Evolutionary conservation across 2,329 filamentous ascomycete genomes (phyloP), one percentile per base, ranked within the genome.

Genomic region (Botryotinia convoluta): DNA sequence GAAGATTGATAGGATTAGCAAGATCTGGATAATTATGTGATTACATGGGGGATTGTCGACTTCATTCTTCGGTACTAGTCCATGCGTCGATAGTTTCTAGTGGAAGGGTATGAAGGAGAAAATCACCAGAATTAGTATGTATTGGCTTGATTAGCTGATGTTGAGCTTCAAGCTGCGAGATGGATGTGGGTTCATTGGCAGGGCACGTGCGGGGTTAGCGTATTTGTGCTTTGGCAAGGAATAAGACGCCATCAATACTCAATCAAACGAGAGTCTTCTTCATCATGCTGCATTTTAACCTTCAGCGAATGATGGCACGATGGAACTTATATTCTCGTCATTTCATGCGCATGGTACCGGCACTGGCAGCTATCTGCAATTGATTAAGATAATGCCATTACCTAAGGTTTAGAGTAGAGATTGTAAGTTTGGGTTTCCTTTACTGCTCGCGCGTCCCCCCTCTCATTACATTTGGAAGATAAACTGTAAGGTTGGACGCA

Each of bases 191-290:
- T 51, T 54, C 59, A 65, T 65, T 64, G 32, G 69, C 59, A 44
- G 20, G 59, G 44, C 45, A 69, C 37, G 51, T 64, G 69, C 45
- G 35, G 59, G 69, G 44, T 65, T 65, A 39, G 69, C 16, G 26
- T 16, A 64, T 71, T 68, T 32, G 65, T 68, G 35, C n/a, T 68
- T 63, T 71, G 26, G 32, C 67, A 54, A 59, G 74, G 74, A 73
- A 72, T 45, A 69, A 75, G 71, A 76, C 76, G 76, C 73, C 76
- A 77, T 77, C 74, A 61, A 54, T 35, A 44, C 37, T 75, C 76
- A 77, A 77, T 77, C 75, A 77, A 32, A 62, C 12, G 42, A 26
- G 7, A 62, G 26, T 26, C 37, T 29, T 51, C 32, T 32, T 62
- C 8, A 35, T 44, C 22, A n/a, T 39, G 29, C n/a, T n/a, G 29